Evolutionary conservation across 1,284 basidiomycete genomes (phyloP), one percentile per base, ranked within the genome.

Genomic region (Neonothopanus nambi): DNA sequence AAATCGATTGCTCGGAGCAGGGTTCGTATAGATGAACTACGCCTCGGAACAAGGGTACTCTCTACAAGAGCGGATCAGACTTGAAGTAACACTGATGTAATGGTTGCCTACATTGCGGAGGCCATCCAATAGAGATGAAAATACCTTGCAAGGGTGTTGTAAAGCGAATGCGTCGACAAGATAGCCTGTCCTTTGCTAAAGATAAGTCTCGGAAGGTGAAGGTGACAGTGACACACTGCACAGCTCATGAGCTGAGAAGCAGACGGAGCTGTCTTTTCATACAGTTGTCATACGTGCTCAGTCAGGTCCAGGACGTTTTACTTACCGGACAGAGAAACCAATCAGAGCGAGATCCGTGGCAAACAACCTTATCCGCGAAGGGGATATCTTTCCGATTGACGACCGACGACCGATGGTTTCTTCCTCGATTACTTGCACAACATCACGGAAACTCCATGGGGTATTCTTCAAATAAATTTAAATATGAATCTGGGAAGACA

Each of bases 1-100:
- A 67, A 61, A 83, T 80, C 11, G 76, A 71, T 56, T 84, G 81
- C 5, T 67, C 64, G 2, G 73, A 70, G 18, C 58, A 49, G 6
- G 68, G 48, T 13, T 81, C 77, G 38, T 76, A 68, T 40, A 79
- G 58, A 44, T 77, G 63, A 30, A 69, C 52, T 26, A 82, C 64
- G 15, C 65, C 47, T 2, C 59, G 35, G 59, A 80, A 81, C 7
- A 57, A 48, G 1, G 65, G 45, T 23, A 58, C 56, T 56, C 60
- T 49, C 63, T 56, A 45, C 30, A 36, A 23, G 15, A 38, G 42
- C 17, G 26, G 33, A 41, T 39, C 30, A 33, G 13, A 13, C 8
- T 9, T 13, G 30, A 33, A 33, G 9, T 9, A 33, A 33, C 9
- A 33, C 9, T 9, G 30, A 33, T 9, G 13, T 33, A 33, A 33